A percentile compares a stretch with the other conserved stretches of the same genome.
Conservation (phyloP, 352 stramenopile species). For the Phytopythium cucurbitacearum region DNA sequence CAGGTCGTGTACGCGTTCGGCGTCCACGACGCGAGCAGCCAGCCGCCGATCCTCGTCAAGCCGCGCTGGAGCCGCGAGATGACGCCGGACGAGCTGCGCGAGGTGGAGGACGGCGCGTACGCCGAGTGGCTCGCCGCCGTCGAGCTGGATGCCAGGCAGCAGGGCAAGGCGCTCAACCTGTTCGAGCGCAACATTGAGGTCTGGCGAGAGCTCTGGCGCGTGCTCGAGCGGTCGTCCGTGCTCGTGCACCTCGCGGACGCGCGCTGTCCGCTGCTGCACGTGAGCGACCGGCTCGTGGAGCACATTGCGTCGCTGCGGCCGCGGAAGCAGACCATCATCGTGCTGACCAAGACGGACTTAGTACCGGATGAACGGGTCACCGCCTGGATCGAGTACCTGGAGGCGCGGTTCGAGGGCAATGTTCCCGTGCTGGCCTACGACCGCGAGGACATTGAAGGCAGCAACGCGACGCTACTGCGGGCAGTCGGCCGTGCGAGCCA, state of each 20-base stretch:
- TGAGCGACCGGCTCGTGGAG: constrained; percentile 63
- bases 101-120: constrained; percentile 52
- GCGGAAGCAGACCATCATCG: constrained; percentile 92
- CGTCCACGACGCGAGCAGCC: constrained; percentile 47
- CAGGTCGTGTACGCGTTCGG: constrained; percentile 71
- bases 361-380: constrained; percentile 80
- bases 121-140: constrained; percentile 43
- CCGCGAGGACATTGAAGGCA: constrained; percentile 51
- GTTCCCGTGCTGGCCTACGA: constrained; percentile 80
- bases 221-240: constrained; percentile 71
- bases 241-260: constrained; percentile 74
- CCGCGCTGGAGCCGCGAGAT: constrained; percentile 61
- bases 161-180: constrained; percentile 41
- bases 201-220: constrained; percentile 79
- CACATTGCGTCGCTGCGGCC: constrained; percentile 36
- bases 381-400: constrained; percentile 92
- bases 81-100: constrained; percentile 57
- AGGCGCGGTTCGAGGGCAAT: constrained; percentile 77
- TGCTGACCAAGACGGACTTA: constrained; percentile 99
- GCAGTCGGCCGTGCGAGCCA: constrained; percentile 32
- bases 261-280: constrained; percentile 64
- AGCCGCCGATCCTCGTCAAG: constrained; percentile 62
- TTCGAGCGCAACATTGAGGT: constrained; percentile 83
- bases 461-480: constrained; percentile 37
- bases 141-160: constrained; percentile 14